These are phyloP conservation scores for Lecanosticta acicola DNA, from an alignment of 2,329 filamentous ascomycete species.

Conservation along the genomic window DNA sequence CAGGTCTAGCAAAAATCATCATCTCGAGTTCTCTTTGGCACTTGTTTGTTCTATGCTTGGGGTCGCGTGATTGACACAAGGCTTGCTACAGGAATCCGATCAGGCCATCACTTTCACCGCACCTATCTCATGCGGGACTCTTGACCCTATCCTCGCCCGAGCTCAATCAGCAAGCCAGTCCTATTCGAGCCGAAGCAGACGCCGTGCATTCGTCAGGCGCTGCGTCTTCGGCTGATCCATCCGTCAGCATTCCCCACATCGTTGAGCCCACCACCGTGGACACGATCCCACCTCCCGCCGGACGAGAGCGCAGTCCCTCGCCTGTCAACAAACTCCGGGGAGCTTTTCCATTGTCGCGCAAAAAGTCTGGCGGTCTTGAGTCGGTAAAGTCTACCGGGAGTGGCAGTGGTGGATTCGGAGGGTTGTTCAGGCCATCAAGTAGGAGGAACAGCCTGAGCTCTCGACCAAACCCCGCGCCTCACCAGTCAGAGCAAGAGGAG, in stretches of 20 bases:
- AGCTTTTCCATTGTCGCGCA: constrained; percentile 55
- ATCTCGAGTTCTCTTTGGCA: neutral
- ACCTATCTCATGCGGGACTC: constrained; percentile 46
- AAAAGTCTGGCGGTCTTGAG: constrained; percentile 40
- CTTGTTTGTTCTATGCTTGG: neutral
- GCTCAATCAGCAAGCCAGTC: constrained; percentile 26
- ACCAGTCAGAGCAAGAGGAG: constrained; percentile 22
- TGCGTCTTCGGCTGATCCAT: constrained; percentile 26
- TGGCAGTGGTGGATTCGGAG: constrained; percentile 38
- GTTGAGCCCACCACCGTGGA: constrained; percentile 23
- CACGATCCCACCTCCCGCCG: constrained; percentile 17
- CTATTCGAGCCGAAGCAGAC: constrained; percentile 24
- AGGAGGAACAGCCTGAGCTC: constrained; percentile 30
- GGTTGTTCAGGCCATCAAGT: constrained; percentile 39
- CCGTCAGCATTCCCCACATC: constrained; percentile 32
- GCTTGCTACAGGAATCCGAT: constrained; percentile 20
- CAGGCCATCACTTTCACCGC: constrained; percentile 36
- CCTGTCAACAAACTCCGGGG: constrained; percentile 66
- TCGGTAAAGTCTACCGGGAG: constrained; percentile 39
- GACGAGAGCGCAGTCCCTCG: constrained; percentile 57
- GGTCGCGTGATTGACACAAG: constrained; percentile 12
- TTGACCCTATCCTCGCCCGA: constrained; percentile 47
- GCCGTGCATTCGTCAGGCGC: constrained; percentile 5
- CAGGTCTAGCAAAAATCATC: no score
- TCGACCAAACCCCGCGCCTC: constrained; percentile 28